Evolutionary conservation across 306 rosid species (phyloP), one percentile per base, ranked within the genome.

Genomic region (Spatholobus suberectus): DNA sequence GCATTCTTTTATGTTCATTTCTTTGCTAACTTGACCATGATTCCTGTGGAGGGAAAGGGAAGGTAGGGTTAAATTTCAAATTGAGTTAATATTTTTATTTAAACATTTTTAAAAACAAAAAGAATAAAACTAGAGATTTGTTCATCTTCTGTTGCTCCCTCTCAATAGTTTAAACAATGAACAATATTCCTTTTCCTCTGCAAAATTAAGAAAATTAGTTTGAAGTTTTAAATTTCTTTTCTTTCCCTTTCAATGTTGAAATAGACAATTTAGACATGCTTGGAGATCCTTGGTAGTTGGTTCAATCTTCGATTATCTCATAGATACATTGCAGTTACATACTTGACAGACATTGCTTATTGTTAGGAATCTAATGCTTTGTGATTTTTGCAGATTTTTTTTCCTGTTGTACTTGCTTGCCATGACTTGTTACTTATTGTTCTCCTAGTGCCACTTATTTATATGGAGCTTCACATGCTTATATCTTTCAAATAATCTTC

Each of bases 401-500:
- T n/a, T n/a, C n/a, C 27, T 58, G 14, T 62, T 65, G 52, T 80
- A 35, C 69, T 49, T 77, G 20, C 72, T 49, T 61, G 77, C 70
- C 63, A 27, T 68, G 66, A 75, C 24, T 14, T 18, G 12, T 47
- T 69, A 15, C 47, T 20, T 49, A 12, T 66, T 41, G 11, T 35
- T 73, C n/a, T 73, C 63, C 68, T 76, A 3, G 61, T 63, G n/a
- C 66, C 47, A 6, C 40, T 52, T 24, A 7, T 47, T 51, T 67
- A 52, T 17, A 15, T 49, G 2, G 6, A 49, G 65, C 12, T 65
- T 68, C 63, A 6, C 13, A 40, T 75, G 41, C 77, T 67, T 32
- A 67, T 44, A 51, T 67, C 74, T 55, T 43, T 59, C 51, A 34
- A 66, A 84, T 57, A 21, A 29, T 52, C 51, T 68, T 80, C 63